Conservation (phyloP, 2,329 filamentous ascomycete genomes). For the Aspergillus ustus region DNA sequence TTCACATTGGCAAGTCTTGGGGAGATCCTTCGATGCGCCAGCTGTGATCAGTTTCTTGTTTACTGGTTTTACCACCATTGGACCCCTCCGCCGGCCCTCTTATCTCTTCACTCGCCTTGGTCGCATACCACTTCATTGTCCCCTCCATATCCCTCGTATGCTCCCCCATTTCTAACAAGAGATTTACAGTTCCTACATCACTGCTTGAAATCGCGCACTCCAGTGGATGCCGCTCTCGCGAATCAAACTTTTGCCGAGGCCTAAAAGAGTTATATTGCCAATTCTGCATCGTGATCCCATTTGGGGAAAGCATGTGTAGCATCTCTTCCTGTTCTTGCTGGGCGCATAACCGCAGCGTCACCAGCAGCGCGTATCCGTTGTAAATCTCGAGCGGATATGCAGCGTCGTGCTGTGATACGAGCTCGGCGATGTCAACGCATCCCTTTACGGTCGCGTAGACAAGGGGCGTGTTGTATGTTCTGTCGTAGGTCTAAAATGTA, state of each 20-base stretch:
- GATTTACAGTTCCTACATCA: not conserved
- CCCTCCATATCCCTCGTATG: not conserved
- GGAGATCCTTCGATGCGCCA: not conserved
- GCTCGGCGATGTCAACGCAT: not conserved
- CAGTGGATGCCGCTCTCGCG: not conserved
- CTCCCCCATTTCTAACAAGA: not conserved
- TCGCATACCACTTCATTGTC: not conserved
- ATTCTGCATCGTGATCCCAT: not conserved
- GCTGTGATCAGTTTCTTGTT: not conserved
- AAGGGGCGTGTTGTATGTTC: not conserved
- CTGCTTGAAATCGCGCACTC: not conserved
- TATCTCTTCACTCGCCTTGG: not conserved
- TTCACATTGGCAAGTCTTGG: not conserved
- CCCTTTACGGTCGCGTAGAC: not conserved
- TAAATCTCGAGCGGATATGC: not conserved
- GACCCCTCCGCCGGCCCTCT: not conserved
- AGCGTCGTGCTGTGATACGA: not conserved
- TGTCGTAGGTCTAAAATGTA: not conserved
- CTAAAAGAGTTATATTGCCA: not conserved
- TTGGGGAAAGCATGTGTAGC: not conserved
- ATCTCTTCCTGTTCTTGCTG: not conserved
- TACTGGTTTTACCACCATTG: not conserved
- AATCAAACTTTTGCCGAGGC: not conserved
- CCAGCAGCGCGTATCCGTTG: not conserved
- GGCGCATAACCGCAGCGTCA: not conserved